Evolutionary conservation across 768 basidiomycete genomes (phyloP).

Genomic region (Chalciporus piperatus): DNA sequence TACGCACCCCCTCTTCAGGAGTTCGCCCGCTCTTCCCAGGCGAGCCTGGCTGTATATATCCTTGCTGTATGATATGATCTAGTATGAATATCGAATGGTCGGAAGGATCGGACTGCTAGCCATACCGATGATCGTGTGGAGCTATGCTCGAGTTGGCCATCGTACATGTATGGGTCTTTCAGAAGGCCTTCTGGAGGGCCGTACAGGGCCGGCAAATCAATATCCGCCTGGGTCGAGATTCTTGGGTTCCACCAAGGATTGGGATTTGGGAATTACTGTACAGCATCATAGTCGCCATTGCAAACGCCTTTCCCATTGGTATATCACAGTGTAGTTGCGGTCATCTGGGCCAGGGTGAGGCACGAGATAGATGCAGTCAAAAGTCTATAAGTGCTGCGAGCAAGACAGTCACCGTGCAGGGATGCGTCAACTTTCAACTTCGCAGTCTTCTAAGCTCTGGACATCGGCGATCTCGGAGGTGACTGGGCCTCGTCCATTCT

Average conservation of each 20-base stretch:
- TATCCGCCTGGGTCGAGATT: conserved; percentile 33
- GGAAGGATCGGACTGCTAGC: conserved; percentile 15
- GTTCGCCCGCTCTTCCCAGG: conserved; percentile 15
- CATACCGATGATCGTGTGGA: conserved; percentile 17
- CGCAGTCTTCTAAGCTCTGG: background rate
- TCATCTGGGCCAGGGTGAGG: conserved; percentile 13
- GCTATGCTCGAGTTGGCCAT: conserved; percentile 13
- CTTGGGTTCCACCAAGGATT: conserved; percentile 20
- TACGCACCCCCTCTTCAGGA: conserved; percentile 13
- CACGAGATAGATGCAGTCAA: background rate
- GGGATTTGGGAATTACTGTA: conserved; percentile 12
- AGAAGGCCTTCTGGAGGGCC: conserved; percentile 26
- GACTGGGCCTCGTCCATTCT: too few species aligned
- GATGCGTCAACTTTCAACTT: background rate
- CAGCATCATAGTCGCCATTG: conserved; percentile 14
- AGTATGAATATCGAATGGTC: conserved; percentile 22
- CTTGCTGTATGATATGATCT: conserved; percentile 12
- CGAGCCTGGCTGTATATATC: conserved; percentile 13
- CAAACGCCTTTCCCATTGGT: conserved; percentile 5
- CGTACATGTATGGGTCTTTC: conserved; percentile 12
- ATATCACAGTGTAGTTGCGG: conserved; percentile 6
- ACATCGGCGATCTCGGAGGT: too few species aligned
- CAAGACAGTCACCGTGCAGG: background rate
- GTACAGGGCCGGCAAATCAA: conserved; percentile 29
- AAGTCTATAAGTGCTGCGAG: too few species aligned